Evolutionary conservation across 306 rosid genomes (phyloP).

Genomic region (Hippophae gyantsensis): DNA sequence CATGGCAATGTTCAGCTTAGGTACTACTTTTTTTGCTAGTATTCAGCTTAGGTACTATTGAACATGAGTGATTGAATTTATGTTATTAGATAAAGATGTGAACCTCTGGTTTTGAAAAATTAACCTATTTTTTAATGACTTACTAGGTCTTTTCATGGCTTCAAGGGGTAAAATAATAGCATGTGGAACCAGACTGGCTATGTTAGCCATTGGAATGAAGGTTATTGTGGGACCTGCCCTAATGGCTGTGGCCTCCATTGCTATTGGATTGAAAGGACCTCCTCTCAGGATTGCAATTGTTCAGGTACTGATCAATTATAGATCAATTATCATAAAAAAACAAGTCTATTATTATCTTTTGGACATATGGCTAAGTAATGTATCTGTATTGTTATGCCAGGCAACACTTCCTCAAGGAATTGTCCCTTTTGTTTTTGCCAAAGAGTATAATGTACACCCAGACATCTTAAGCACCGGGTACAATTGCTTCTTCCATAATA

Average conservation of each 20-base stretch:
- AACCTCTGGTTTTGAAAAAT: neutral
- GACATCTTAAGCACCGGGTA: constrained; percentile 84
- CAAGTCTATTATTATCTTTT: neutral
- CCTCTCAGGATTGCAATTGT: constrained; percentile 62
- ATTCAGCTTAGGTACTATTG: neutral
- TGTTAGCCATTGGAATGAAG: constrained; percentile 62
- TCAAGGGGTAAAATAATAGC: constrained; percentile 55
- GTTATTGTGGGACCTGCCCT: constrained; percentile 73
- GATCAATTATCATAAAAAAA: neutral
- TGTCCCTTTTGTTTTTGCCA: constrained; percentile 91
- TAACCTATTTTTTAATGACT: constrained; percentile 5
- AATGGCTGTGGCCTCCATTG: constrained; percentile 63
- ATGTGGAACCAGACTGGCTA: constrained; percentile 55
- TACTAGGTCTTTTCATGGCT: constrained; percentile 66
- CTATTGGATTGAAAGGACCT: constrained; percentile 51
- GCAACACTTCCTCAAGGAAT: constrained; percentile 97
- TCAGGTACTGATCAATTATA: constrained; percentile 37
- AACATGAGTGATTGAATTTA: constrained; percentile 1
- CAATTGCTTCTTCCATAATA: constrained; percentile 4
- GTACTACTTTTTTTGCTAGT: constrained; percentile 26
- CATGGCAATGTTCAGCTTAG: constrained; percentile 97
- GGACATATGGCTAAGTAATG: no score
- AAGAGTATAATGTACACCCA: constrained; percentile 77
- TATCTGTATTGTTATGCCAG: constrained; percentile 27
- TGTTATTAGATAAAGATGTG: neutral